Conservation (phyloP, 192 early-diverging fungal species). For the Backusella circina region DNA sequence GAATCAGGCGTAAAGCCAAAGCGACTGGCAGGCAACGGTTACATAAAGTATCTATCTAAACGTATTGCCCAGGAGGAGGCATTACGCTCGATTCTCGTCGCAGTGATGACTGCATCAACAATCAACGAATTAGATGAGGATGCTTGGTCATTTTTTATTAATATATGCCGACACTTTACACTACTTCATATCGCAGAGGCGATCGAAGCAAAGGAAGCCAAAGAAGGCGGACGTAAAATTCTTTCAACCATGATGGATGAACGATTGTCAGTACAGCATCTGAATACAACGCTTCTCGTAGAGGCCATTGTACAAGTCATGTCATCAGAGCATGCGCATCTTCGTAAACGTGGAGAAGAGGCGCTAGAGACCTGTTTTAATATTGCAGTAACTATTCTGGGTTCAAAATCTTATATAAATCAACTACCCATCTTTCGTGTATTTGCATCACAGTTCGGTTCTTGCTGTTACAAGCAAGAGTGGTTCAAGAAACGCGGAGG, state of each 20-base stretch:
- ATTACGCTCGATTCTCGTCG: constrained; percentile 53
- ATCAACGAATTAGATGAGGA: constrained; percentile 56
- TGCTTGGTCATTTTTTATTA: constrained; percentile 59
- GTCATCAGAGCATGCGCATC: constrained; percentile 57
- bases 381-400: constrained; percentile 50
- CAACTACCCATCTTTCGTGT: constrained; percentile 71
- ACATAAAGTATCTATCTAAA: constrained; percentile 38
- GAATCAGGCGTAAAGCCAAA: constrained; percentile 27
- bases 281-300: constrained; percentile 68
- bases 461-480: constrained; percentile 87
- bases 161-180: constrained; percentile 73
- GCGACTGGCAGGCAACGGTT: constrained; percentile 24
- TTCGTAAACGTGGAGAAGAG: constrained; percentile 61
- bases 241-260: constrained; percentile 46
- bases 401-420: constrained; percentile 55
- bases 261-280: constrained; percentile 39
- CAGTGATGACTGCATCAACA: constrained; percentile 62
- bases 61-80: constrained; percentile 61
- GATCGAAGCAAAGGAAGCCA: constrained; percentile 41
- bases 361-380: constrained; percentile 61
- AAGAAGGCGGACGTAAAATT: constrained; percentile 36
- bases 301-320: constrained; percentile 75
- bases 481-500: constrained; percentile 88
- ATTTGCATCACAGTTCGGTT: constrained; percentile 83
- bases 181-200: constrained; percentile 68